Percentiles rank a stretch among this genome's conserved stretches.
These are phyloP conservation scores for Platanthera zijinensis DNA, from an alignment of 106 monocot species.

Conservation along the genomic window DNA sequence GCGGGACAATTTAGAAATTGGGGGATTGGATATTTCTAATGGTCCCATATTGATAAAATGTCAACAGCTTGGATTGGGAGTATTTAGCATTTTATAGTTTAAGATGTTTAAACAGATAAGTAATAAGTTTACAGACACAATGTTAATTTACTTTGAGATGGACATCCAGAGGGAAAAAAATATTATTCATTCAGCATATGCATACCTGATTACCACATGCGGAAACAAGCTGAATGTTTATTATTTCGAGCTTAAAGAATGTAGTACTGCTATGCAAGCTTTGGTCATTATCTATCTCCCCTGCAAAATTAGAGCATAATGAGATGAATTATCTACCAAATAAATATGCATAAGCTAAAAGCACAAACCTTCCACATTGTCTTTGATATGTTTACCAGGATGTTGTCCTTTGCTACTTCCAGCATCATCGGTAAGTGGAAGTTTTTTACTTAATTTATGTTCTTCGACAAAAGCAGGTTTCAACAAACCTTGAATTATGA, in stretches of 20 bases:
- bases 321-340: background rate
- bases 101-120: background rate
- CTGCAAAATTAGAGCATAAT: constrained; percentile 29
- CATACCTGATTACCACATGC: constrained; percentile 71
- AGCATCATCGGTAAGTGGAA: constrained; percentile 14
- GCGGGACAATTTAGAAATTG: no score
- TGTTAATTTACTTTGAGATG: background rate
- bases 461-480: constrained; percentile 72
- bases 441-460: constrained; percentile 24
- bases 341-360: background rate
- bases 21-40: no score
- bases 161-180: background rate
- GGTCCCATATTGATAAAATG: no score
- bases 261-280: constrained; percentile 27
- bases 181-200: background rate
- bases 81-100: background rate
- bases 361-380: constrained; percentile 10
- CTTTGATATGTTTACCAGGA: constrained; percentile 6
- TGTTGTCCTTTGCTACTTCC: constrained; percentile 7
- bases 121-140: background rate
- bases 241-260: constrained; percentile 80
- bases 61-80: background rate
- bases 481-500: constrained; percentile 72
- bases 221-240: constrained; percentile 69
- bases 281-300: constrained; percentile 23